These are phyloP conservation scores for Microbotryum scabiosae DNA, from an alignment of 1,284 basidiomycete genomes.

Conservation along the genomic window DNA sequence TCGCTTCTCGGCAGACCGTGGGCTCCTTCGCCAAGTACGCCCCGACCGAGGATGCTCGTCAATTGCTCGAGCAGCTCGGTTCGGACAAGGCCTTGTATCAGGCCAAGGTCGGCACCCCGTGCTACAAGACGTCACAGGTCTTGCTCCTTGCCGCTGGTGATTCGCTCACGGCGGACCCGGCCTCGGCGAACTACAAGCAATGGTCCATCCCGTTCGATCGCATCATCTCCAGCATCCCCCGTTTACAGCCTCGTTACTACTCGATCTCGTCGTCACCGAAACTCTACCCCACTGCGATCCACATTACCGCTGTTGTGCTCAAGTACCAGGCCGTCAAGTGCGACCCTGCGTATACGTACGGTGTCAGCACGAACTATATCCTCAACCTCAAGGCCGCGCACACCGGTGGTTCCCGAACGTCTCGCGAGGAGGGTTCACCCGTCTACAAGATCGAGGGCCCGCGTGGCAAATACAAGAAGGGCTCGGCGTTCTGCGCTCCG, in stretches of 20 bases:
- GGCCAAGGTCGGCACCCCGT: constrained; percentile 63
- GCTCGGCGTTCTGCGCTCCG: constrained; percentile 48
- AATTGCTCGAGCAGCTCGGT: constrained; percentile 66
- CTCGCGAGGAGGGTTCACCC: constrained; percentile 49
- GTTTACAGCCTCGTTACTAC: constrained; percentile 93
- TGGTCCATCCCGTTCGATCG: constrained; percentile 98
- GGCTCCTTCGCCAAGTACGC: constrained; percentile 79
- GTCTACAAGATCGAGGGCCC: constrained; percentile 82
- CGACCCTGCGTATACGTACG: constrained; percentile 55
- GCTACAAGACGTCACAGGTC: constrained; percentile 82
- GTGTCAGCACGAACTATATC: constrained; percentile 84
- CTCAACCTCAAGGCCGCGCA: constrained; percentile 77
- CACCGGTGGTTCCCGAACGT: constrained; percentile 42
- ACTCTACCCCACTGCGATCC: constrained; percentile 74
- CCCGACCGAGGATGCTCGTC: constrained; percentile 67
- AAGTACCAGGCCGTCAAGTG: constrained; percentile 61
- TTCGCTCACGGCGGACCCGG: constrained; percentile 48
- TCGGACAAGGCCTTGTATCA: constrained; percentile 81
- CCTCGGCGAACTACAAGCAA: constrained; percentile 62
- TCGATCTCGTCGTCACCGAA: constrained; percentile 98
- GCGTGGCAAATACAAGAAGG: constrained; percentile 71
- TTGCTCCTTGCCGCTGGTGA: constrained; percentile 82
- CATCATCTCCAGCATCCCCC: constrained; percentile 82
- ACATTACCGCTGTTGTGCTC: constrained; percentile 90
- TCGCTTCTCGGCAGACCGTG: constrained; percentile 87